These are phyloP conservation scores for Seiridium cupressi DNA, from an alignment of 2,329 filamentous ascomycete species.

Conservation along the genomic window DNA sequence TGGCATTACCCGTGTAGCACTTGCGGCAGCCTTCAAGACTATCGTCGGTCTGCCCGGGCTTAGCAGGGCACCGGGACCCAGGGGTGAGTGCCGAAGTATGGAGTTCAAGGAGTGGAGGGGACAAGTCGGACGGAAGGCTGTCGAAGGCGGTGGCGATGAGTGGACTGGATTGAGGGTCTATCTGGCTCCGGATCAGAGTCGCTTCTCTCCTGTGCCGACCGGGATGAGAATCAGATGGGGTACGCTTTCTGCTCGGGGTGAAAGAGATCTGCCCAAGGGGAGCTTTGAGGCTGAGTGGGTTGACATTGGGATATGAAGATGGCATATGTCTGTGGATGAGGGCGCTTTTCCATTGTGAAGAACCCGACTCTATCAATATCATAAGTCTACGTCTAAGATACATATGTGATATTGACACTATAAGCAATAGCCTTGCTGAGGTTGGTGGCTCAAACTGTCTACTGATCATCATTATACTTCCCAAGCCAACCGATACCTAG, in stretches of 20 bases:
- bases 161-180: constrained; percentile 15
- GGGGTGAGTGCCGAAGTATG: constrained; percentile 11
- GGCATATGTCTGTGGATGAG: too few relatives aligned
- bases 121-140: constrained; percentile 13
- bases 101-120: constrained; percentile 17
- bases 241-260: too few relatives aligned
- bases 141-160: constrained; percentile 10
- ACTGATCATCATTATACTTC: too few relatives aligned
- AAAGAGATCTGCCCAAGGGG: too few relatives aligned
- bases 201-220: constrained; percentile 15
- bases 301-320: too few relatives aligned
- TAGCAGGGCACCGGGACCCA: constrained; percentile 11
- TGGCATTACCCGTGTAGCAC: constrained; percentile 12
- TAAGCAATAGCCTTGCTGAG: too few relatives aligned
- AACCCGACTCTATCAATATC: too few relatives aligned
- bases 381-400: too few relatives aligned
- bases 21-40: constrained; percentile 13
- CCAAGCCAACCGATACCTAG: background rate
- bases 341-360: too few relatives aligned
- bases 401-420: too few relatives aligned
- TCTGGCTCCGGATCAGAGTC: constrained; percentile 14
- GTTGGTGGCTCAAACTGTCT: too few relatives aligned
- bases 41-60: constrained; percentile 10
- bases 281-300: too few relatives aligned
- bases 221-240: constrained; percentile 17